phyloP scores from a whole-genome alignment of 2,329 filamentous ascomycete genomes.

The Pestalotiopsis sp. region DNA sequence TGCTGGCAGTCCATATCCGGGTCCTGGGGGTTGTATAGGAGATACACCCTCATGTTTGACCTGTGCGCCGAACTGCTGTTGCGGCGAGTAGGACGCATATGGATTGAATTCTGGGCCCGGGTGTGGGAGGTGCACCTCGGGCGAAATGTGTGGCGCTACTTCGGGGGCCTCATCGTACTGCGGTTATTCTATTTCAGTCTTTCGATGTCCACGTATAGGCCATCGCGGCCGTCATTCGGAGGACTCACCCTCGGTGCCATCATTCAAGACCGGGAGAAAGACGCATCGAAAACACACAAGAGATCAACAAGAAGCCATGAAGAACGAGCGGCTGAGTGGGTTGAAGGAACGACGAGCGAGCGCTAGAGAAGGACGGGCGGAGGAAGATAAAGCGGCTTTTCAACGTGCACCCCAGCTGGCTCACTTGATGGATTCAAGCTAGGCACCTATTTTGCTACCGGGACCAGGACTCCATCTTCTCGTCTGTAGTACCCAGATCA shows the following conservation, averaged over 20 bases:
- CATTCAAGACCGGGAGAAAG: neutral
- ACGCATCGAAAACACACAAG: neutral
- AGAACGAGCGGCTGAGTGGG: neutral
- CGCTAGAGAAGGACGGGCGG: neutral
- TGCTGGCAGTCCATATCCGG: neutral
- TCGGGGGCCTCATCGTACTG: constrained; percentile 36
- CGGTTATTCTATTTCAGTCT: neutral
- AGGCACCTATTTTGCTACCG: neutral
- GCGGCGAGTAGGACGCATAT: constrained; percentile 14
- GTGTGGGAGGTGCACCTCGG: constrained; percentile 34
- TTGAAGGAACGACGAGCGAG: neutral
- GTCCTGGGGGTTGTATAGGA: constrained; percentile 10
- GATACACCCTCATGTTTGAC: constrained; percentile 22
- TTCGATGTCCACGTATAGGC: neutral
- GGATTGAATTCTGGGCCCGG: constrained; percentile 25
- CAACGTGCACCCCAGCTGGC: neutral
- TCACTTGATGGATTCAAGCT: neutral
- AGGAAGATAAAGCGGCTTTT: neutral
- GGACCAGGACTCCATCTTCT: neutral
- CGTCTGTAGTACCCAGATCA: neutral
- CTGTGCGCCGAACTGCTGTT: constrained; percentile 16
- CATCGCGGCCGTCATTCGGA: neutral
- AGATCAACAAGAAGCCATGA: neutral
- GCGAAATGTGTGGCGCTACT: constrained; percentile 25
- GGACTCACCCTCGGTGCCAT: constrained; percentile 16